phyloP scores from a whole-genome alignment of 768 basidiomycete genomes.

The Tylopilus sp. region DNA sequence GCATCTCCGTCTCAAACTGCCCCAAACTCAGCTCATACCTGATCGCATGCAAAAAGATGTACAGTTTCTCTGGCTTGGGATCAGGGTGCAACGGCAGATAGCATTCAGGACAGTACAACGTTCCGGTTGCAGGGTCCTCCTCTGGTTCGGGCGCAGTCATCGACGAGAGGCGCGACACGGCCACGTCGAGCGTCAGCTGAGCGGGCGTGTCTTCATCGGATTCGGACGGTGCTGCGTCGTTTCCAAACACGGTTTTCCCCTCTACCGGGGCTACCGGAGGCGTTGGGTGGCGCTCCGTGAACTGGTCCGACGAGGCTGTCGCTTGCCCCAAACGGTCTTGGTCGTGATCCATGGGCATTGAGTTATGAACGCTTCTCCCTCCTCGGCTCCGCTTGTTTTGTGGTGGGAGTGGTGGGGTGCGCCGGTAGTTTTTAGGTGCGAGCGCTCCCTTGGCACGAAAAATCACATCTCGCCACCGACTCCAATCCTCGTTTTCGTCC shows the following conservation, averaged over 20 bases:
- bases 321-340: not conserved
- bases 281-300: not conserved
- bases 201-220: not conserved
- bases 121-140: conserved; percentile 40
- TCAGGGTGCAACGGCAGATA: conserved; percentile 92
- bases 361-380: conserved; percentile 32
- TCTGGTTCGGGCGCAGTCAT: conserved; percentile 22
- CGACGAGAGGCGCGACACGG: conserved; percentile 33
- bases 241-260: not conserved
- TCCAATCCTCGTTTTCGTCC: conserved; percentile 89
- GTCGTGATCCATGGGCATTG: not conserved
- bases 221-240: not conserved
- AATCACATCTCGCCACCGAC: conserved; percentile 82
- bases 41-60: conserved; percentile 93
- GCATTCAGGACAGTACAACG: conserved; percentile 82
- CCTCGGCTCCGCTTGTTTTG: conserved; percentile 60
- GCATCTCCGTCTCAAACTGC: conserved; percentile 82
- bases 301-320: not conserved
- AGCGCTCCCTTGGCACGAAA: conserved; percentile 72
- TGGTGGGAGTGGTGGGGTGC: conserved; percentile 46
- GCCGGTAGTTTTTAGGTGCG: conserved; percentile 28
- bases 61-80: conserved; percentile 86
- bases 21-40: conserved; percentile 81
- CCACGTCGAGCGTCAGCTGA: conserved; percentile 49
- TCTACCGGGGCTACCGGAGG: not conserved